Base-by-base conservation (phyloP, 495 filamentous ascomycete species). In the Neurospora sp. region DNA sequence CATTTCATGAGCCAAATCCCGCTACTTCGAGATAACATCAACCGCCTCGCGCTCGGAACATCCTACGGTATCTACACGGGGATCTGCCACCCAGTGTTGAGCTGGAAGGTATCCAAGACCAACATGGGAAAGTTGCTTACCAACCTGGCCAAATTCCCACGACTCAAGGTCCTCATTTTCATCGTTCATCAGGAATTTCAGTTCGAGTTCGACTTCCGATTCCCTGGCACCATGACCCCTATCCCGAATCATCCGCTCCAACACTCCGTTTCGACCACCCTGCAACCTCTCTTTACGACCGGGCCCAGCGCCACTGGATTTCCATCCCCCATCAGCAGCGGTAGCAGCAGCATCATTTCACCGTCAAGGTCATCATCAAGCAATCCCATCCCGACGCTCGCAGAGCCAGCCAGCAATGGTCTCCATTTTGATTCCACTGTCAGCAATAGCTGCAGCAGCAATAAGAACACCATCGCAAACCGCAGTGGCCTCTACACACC, bases 1-100 rank as follows among this genome's bases (percentile, higher is more conserved):
- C 83, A 84, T 72, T 85, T 85, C 23, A 80, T 86, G 75, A 84
- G 83, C 76, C 84, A 85, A 77, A 83, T 86, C 31, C 80, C 83
- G 35, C 79, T 84, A 16, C 77, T 86, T 66, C 78, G 83, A 23
- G 83, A 85, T 38, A 82, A 79, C 76, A 82, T 81, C 40, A 83
- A 80, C 44, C 81, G 78, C 23, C 78, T 86, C 3, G 84, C 84
- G 11, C 79, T 86, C 18, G 84, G 84, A 31, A 86, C 84, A 14
- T 85, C 84, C 31, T 86, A 84, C 78, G 84, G 84, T 69, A 71
- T 85, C 41, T 82, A 85, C 73, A 82, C 81, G 11, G 84, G 84
- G 39, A 77, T 86, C 71, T 83, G 81, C 75, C 84, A 86, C 72
- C 82, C 84, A 7, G 81, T 84, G 35, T 75, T 85, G 66, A 84